Conservation (phyloP, 23 red algal species). For the Gracilaria domingensis region DNA sequence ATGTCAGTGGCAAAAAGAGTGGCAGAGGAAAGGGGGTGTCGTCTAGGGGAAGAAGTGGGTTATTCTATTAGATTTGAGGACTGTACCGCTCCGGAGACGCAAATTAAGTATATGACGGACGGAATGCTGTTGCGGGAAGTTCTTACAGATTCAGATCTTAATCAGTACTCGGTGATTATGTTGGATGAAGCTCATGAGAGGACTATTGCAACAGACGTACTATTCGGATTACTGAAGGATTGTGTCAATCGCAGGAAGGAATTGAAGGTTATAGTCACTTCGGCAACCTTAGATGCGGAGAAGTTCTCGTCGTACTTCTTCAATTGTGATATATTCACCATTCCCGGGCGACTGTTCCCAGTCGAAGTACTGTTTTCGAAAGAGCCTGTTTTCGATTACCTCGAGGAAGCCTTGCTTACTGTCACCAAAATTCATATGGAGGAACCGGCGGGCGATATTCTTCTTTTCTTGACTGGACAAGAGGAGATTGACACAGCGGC, state of each 20-base stretch:
- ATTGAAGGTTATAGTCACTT: constrained; percentile 92
- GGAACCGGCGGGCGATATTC: constrained; percentile 91
- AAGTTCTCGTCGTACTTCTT: constrained; percentile 95
- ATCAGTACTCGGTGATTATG: constrained; percentile 93
- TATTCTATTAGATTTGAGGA: constrained; percentile 99
- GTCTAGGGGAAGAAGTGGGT: constrained; percentile 91
- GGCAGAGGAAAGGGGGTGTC: constrained; percentile 87
- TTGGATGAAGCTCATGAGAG: constrained; percentile 99
- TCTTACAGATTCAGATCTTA: constrained; percentile 80
- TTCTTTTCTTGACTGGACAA: constrained; percentile 97
- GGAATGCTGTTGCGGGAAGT: constrained; percentile 99
- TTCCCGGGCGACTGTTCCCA: constrained; percentile 92
- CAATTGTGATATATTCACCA: constrained; percentile 90
- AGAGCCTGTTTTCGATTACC: constrained; percentile 88
- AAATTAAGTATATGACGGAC: constrained; percentile 99
- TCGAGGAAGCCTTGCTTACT: constrained; percentile 85
- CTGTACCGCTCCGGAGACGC: constrained; percentile 82
- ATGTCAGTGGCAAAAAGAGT: constrained; percentile 95
- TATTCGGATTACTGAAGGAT: constrained; percentile 91
- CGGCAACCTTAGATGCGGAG: constrained; percentile 96
- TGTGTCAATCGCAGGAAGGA: constrained; percentile 78
- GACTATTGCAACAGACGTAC: constrained; percentile 95
- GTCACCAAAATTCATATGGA: constrained; percentile 91
- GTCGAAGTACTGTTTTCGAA: constrained; percentile 90
- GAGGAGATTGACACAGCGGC: constrained; percentile 98